These are phyloP conservation scores for Acacia crassicarpa DNA, from an alignment of 306 rosid species.

Conservation along the genomic window DNA sequence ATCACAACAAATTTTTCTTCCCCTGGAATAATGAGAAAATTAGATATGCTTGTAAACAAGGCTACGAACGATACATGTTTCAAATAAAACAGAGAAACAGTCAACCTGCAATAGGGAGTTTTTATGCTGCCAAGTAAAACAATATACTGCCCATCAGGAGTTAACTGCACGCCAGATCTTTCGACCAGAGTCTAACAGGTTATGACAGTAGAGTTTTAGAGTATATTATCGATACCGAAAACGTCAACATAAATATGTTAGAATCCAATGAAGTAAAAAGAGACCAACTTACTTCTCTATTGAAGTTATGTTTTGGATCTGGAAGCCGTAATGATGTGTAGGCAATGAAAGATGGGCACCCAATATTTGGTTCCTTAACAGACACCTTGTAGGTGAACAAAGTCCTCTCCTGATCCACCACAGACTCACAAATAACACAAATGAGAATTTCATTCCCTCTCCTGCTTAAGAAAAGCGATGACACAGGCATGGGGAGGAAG, in stretches of 20 bases:
- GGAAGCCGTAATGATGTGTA: constrained; percentile 62
- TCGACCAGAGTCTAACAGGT: constrained; percentile 56
- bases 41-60: constrained; percentile 16
- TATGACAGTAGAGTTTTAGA: constrained; percentile 5
- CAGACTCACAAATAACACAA: constrained; percentile 67
- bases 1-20: constrained; percentile 56
- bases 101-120: constrained; percentile 84
- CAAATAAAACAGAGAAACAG: constrained; percentile 36
- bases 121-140: constrained; percentile 70
- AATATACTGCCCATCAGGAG: constrained; percentile 71
- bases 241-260: neutral
- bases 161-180: constrained; percentile 64
- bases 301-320: constrained; percentile 44
- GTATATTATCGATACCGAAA: constrained; percentile 23
- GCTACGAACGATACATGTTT: constrained; percentile 21
- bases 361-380: constrained; percentile 50
- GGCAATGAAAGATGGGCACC: constrained; percentile 72
- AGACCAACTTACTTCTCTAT: constrained; percentile 61
- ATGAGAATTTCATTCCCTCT: constrained; percentile 54
- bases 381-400: constrained; percentile 65
- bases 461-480: constrained; percentile 54
- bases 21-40: constrained; percentile 46
- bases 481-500: constrained; percentile 71
- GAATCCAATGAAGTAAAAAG: constrained; percentile 14
- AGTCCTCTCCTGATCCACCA: constrained; percentile 46